Evolutionary conservation across 2,329 filamentous ascomycete genomes (phyloP), one percentile per base, ranked within the genome.

Genomic region (Bipolaris bicolor): DNA sequence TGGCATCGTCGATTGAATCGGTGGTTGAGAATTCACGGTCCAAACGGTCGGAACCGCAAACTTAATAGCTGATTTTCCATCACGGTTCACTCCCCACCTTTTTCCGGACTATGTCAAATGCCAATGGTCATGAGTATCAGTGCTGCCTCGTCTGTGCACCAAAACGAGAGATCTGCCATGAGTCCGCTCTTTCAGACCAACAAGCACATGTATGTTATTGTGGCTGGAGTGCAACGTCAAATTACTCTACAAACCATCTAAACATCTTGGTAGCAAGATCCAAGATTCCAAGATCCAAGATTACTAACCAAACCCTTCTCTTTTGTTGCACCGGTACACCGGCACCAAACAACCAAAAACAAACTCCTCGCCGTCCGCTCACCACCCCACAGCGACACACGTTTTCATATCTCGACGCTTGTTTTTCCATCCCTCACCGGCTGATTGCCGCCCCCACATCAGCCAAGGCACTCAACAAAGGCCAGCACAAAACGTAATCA

Each of bases 41-140:
- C 26, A 45, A 45, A 33, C 43, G n/a, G 43, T 45, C 43, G 43
- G 43, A 20, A 45, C 43, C 43, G 9, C 10, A 16, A 45, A 45
- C 26, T 18, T n/a, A 33, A 31, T 31, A 18, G 11, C 20, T 26
- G n/a, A 10, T 26, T 18, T 33, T 33, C 3, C n/a, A n/a, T 45
- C n/a, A 18, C 41, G 7, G 20, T 18, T 41, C 20, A 18, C 15
- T n/a, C n/a, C 43, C 43, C 24, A n/a, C 26, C 18, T 45, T 29
- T 20, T 9, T 13, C n/a, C 9, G 3, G 9, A 10, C n/a, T 18
- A 10, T 45, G 20, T 16, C 26, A 18, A 18, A 16, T 45, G 18
- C 26, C 26, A 18, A 18, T 18, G 5, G n/a, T 18, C 26, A 41
- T 41, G 2, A 9, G 15, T 41, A 13, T 4, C 15, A 9, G 39